phyloP scores from a whole-genome alignment of 1,284 basidiomycete genomes.

The Grifola frondosa region DNA sequence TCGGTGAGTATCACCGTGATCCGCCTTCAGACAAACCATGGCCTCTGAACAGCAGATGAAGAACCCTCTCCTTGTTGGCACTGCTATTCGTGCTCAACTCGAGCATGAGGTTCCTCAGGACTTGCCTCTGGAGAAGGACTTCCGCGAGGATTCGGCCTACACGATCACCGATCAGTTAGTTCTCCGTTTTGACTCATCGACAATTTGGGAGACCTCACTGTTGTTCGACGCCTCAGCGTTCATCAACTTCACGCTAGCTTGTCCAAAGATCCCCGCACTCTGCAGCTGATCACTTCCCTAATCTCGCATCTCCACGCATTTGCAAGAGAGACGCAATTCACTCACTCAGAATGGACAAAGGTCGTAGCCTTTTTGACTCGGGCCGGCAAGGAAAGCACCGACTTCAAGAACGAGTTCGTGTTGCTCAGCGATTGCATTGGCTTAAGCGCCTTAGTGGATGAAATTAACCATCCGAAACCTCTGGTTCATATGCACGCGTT shows the following conservation, averaged over 20 bases:
- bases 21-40: slow-evolving; percentile 12
- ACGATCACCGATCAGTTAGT: slow-evolving; percentile 36
- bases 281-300: slow-evolving; percentile 36
- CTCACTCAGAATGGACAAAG: slow-evolving; percentile 39
- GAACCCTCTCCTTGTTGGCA: slow-evolving; percentile 37
- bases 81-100: slow-evolving; percentile 38
- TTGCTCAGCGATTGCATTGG: slow-evolving; percentile 43
- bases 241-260: slow-evolving; percentile 33
- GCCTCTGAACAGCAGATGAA: slow-evolving; percentile 34
- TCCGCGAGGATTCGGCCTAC: slow-evolving; percentile 34
- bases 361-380: slow-evolving; percentile 37
- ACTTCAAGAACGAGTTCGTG: slow-evolving; percentile 42
- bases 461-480: slow-evolving; percentile 39
- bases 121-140: slow-evolving; percentile 37
- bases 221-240: slow-evolving; percentile 19
- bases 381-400: slow-evolving; percentile 39
- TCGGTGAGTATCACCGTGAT: not conserved
- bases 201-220: not conserved
- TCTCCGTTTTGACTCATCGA: not conserved
- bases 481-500: slow-evolving; percentile 17
- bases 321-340: slow-evolving; percentile 38
- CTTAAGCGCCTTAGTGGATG: slow-evolving; percentile 40
- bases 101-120: slow-evolving; percentile 36
- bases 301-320: slow-evolving; percentile 41
- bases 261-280: slow-evolving; percentile 35